Conservation (phyloP, 352 stramenopile species). For the Pythium brachiatum region DNA sequence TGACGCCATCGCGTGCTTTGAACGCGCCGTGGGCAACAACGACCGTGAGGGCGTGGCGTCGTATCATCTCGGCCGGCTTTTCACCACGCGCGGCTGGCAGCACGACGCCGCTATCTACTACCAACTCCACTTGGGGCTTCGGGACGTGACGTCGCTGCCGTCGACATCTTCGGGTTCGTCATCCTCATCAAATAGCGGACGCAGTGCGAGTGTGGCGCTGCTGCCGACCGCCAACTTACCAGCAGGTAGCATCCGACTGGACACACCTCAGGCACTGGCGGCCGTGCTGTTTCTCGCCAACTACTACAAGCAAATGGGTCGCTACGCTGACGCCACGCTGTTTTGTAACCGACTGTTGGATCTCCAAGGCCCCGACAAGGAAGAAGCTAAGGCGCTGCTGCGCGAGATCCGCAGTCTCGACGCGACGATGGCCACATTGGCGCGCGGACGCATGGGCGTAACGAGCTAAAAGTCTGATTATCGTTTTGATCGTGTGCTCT, state of each 20-base stretch:
- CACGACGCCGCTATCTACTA: constrained; percentile 77
- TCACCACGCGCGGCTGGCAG: constrained; percentile 39
- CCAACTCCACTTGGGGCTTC: constrained; percentile 57
- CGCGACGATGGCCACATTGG: constrained; percentile 17
- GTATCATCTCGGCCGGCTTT: constrained; percentile 64
- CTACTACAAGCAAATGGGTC: constrained; percentile 76
- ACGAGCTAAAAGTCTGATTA: not conserved
- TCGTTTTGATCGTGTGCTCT: too few species aligned
- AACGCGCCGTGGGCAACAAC: constrained; percentile 71
- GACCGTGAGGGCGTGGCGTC: constrained; percentile 75
- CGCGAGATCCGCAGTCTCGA: constrained; percentile 76
- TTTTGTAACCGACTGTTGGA: constrained; percentile 81
- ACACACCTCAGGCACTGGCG: constrained; percentile 60
- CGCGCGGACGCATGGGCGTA: not conserved
- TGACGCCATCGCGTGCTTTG: constrained; percentile 74
- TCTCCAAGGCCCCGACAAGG: constrained; percentile 74
- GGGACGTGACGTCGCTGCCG: constrained; percentile 24
- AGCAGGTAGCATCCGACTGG: constrained; percentile 38
- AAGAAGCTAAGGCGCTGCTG: constrained; percentile 79
- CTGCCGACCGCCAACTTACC: constrained; percentile 20
- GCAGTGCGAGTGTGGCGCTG: constrained; percentile 8
- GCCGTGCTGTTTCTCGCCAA: constrained; percentile 77
- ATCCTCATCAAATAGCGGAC: not conserved
- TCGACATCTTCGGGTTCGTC: not conserved
- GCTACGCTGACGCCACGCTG: constrained; percentile 48